Conservation (phyloP, 202 grass and related monocot species). For the Carex arenaria region DNA sequence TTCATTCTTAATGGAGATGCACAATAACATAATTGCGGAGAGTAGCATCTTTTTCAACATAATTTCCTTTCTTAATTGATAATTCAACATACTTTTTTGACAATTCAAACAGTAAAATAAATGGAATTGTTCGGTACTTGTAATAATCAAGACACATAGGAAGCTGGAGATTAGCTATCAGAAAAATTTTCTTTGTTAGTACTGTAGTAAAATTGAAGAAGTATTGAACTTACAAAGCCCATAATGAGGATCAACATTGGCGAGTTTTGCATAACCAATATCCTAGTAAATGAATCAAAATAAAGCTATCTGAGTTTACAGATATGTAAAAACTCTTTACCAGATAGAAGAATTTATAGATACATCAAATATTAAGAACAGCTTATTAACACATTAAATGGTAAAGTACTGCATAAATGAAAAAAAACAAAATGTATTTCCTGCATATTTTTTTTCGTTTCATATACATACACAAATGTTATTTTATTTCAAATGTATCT, state of each 20-base stretch:
- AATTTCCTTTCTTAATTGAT: neutral
- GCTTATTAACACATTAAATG: neutral
- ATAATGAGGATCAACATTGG: constrained; percentile 37
- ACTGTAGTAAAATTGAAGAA: neutral
- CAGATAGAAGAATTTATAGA: neutral
- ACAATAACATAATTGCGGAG: no score
- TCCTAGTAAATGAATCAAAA: constrained; percentile 36
- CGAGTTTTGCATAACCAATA: constrained; percentile 73
- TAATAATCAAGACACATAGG: no score
- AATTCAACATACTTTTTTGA: neutral
- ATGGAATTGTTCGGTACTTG: neutral
- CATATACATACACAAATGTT: neutral
- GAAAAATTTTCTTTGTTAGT: neutral
- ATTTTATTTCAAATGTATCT: neutral
- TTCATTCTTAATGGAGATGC: no score
- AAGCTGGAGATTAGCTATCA: neutral
- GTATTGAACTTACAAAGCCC: constrained; percentile 66
- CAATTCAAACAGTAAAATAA: neutral
- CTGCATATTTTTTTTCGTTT: neutral
- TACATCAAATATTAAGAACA: neutral
- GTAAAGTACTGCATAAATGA: neutral
- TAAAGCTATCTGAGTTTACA: neutral
- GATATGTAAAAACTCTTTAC: neutral
- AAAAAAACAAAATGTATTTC: neutral
- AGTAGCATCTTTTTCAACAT: no score